phyloP scores from a whole-genome alignment of 2,329 filamentous ascomycete genomes.

The Cladophialophora immunda region DNA sequence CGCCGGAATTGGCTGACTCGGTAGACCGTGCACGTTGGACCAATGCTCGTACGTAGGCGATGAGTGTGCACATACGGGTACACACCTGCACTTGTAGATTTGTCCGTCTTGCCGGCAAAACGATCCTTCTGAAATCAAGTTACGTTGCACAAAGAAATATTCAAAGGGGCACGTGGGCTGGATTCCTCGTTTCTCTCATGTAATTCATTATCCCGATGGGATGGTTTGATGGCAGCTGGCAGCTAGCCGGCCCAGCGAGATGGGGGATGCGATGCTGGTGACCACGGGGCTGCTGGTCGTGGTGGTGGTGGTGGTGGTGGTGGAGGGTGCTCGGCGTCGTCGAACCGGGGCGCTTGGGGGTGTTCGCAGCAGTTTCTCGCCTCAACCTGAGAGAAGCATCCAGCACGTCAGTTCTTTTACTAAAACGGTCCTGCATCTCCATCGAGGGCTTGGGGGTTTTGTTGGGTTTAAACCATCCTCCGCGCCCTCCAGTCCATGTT shows the following conservation, averaged over 20 bases:
- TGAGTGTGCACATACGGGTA: background rate
- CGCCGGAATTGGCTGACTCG: background rate
- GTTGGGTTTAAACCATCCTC: background rate
- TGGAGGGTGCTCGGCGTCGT: background rate
- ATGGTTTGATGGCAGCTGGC: background rate
- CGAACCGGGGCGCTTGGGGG: too few relatives aligned
- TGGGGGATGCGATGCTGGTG: background rate
- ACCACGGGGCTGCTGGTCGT: background rate
- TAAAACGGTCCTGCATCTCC: too few relatives aligned
- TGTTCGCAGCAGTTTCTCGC: too few relatives aligned
- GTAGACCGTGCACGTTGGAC: background rate
- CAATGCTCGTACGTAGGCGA: background rate
- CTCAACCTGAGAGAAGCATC: too few relatives aligned
- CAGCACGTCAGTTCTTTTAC: too few relatives aligned
- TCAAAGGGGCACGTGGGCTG: background rate
- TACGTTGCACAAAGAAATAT: background rate
- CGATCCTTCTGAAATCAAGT: background rate
- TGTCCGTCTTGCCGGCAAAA: background rate
- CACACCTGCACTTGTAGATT: background rate
- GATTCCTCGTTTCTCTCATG: background rate
- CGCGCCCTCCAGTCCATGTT: background rate
- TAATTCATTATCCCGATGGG: constrained; percentile 1
- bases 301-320: background rate
- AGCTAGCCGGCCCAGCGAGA: background rate
- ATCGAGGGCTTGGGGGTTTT: background rate